Conservation (phyloP, 23 red algal genomes). For the Agarophyton chilense region DNA sequence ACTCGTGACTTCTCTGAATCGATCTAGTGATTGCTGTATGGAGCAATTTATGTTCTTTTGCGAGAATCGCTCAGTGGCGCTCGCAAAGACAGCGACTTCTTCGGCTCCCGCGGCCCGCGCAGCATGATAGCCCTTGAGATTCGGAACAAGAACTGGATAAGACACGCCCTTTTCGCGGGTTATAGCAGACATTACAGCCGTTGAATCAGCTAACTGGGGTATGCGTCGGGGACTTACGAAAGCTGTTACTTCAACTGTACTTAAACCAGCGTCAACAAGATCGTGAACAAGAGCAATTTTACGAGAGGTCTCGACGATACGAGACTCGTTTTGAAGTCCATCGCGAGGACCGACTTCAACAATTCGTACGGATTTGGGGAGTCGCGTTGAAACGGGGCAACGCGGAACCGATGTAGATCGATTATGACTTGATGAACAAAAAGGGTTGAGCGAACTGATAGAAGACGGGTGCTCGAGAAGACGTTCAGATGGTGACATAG, state of each 20-base stretch:
- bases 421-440: not conserved
- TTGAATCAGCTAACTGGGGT: constrained; percentile 85
- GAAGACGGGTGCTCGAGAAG: not conserved
- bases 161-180: constrained; percentile 27
- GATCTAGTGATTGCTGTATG: constrained; percentile 72
- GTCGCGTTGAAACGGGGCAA: constrained; percentile 18
- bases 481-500: constrained; percentile 40
- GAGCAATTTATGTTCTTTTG: constrained; percentile 83
- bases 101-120: constrained; percentile 70
- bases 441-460: not conserved
- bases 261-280: constrained; percentile 79
- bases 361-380: constrained; percentile 62
- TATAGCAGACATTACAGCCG: constrained; percentile 60
- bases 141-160: constrained; percentile 90
- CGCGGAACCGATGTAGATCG: not conserved
- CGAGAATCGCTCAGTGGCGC: constrained; percentile 84
- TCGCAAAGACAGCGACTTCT: constrained; percentile 89
- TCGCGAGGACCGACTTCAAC: constrained; percentile 85
- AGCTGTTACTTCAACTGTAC: constrained; percentile 76
- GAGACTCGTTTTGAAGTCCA: constrained; percentile 91
- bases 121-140: constrained; percentile 70
- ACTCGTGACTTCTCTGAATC: constrained; percentile 35
- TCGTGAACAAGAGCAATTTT: constrained; percentile 82
- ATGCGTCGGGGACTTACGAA: constrained; percentile 88
- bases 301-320: constrained; percentile 36